phyloP scores from a whole-genome alignment of 441 rosid genomes.

The Capsella rubella region DNA sequence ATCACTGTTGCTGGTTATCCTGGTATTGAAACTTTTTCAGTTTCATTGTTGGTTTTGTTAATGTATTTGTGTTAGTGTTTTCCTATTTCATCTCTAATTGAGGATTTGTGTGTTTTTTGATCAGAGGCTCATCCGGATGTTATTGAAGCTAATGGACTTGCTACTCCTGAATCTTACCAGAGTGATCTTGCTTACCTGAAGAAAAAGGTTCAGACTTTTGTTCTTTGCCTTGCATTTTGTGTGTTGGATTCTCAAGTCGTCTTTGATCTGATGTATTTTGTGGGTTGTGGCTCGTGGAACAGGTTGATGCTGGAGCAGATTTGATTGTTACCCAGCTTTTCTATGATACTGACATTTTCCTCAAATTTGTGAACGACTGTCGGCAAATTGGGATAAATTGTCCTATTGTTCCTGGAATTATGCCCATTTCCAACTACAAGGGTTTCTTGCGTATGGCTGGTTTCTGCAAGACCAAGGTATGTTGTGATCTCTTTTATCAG shows the following conservation, averaged over 20 bases:
- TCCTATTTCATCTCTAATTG: constrained; percentile 1
- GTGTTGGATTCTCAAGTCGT: not conserved
- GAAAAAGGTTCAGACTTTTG: constrained; percentile 59
- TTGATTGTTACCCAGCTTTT: constrained; percentile 86
- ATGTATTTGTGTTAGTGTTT: constrained; percentile 8
- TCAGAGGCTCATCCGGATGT: constrained; percentile 95
- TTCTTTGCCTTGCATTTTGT: constrained; percentile 8
- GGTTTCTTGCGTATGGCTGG: constrained; percentile 98
- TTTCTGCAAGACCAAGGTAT: constrained; percentile 96
- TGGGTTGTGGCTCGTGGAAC: constrained; percentile 14
- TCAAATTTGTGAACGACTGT: constrained; percentile 93
- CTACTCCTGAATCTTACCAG: constrained; percentile 70
- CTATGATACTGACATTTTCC: constrained; percentile 89
- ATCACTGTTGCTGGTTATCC: constrained; percentile 99
- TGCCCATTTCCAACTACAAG: constrained; percentile 96
- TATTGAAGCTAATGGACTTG: constrained; percentile 74
- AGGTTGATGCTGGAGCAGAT: constrained; percentile 99
- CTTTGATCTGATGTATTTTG: constrained; percentile 21
- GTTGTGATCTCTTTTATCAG: not conserved
- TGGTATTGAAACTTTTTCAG: constrained; percentile 49
- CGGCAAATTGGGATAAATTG: constrained; percentile 89
- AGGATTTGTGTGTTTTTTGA: not conserved
- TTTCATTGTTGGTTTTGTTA: not conserved
- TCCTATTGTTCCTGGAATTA: constrained; percentile 98
- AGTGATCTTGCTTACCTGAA: constrained; percentile 91